A percentile compares a stretch with the other conserved stretches of the same genome.
These are phyloP conservation scores for Adansonia gregorii DNA, from an alignment of 441 rosid species.

Conservation along the genomic window DNA sequence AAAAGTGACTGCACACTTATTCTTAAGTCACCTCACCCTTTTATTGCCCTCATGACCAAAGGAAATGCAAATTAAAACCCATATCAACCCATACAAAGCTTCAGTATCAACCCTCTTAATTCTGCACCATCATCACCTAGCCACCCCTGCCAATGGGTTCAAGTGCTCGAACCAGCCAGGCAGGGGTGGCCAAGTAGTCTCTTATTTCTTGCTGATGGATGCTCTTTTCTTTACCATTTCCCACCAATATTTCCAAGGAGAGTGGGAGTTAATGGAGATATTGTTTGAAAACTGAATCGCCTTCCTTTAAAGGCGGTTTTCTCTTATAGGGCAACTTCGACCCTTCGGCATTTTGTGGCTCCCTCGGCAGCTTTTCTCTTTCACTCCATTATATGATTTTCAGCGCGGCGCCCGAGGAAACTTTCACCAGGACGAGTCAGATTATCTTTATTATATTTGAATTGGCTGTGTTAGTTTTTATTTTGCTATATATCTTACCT, in stretches of 20 bases:
- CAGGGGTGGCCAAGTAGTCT: slow-evolving; percentile 15
- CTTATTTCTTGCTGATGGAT: slow-evolving; percentile 10
- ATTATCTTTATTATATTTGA: background rate
- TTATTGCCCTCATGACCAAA: slow-evolving; percentile 36
- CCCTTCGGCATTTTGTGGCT: slow-evolving; percentile 52
- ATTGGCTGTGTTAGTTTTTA: background rate
- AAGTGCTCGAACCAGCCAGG: slow-evolving; percentile 12
- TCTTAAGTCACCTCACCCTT: slow-evolving; percentile 45
- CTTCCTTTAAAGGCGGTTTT: slow-evolving; percentile 29
- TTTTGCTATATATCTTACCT: background rate
- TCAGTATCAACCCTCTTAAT: slow-evolving; percentile 37
- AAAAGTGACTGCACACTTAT: slow-evolving; percentile 12
- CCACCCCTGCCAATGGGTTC: slow-evolving; percentile 30
- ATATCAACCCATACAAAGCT: slow-evolving; percentile 30
- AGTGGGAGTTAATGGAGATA: slow-evolving; percentile 18
- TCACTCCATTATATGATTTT: slow-evolving; percentile 23
- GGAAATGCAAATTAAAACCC: background rate
- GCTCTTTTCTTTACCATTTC: background rate
- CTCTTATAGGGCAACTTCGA: slow-evolving; percentile 53
- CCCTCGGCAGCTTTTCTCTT: slow-evolving; percentile 11
- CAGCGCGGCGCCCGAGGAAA: slow-evolving; percentile 23
- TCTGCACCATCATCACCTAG: slow-evolving; percentile 30
- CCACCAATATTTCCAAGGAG: background rate
- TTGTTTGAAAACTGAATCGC: slow-evolving; percentile 29
- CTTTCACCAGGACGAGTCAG: slow-evolving; percentile 32